Percentiles rank a stretch among this genome's conserved stretches.
phyloP scores from a whole-genome alignment of 345 rosid genomes.

The Tarenaya hassleriana region DNA sequence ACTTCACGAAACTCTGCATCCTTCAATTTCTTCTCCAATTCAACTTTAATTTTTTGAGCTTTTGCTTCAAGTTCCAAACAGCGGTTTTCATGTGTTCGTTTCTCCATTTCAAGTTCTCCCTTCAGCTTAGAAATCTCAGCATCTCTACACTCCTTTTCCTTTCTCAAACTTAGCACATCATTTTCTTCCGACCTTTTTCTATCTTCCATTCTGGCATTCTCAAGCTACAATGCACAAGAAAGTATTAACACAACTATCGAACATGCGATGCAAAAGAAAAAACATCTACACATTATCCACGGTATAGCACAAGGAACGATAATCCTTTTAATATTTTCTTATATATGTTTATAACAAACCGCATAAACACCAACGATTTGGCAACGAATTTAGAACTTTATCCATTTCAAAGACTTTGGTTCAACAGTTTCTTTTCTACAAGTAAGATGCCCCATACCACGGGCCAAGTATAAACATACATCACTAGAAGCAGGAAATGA shows the following conservation, averaged over 20 bases:
- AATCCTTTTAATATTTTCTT: background rate
- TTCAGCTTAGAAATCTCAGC: constrained; percentile 48
- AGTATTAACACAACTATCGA: background rate
- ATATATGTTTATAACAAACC: background rate
- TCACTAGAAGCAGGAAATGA: too few species aligned
- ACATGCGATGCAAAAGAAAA: background rate
- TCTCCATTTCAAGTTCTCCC: constrained; percentile 44
- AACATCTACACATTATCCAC: too few species aligned
- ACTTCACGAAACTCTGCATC: constrained; percentile 44
- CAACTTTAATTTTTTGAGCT: constrained; percentile 40
- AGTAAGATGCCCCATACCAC: too few species aligned
- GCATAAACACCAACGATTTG: too few species aligned
- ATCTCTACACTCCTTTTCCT: constrained; percentile 43
- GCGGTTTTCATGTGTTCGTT: constrained; percentile 42
- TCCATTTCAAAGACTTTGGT: background rate
- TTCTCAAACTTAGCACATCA: constrained; percentile 38
- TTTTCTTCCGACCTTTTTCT: constrained; percentile 47
- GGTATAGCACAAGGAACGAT: background rate
- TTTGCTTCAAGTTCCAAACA: constrained; percentile 38
- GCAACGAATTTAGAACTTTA: background rate
- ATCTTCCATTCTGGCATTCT: constrained; percentile 50
- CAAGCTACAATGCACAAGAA: constrained; percentile 37
- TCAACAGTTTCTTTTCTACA: too few species aligned
- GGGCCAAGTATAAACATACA: too few species aligned
- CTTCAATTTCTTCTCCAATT: constrained; percentile 45